Conservation (phyloP, 306 rosid genomes). For the Cyclanthera cordifolia region DNA sequence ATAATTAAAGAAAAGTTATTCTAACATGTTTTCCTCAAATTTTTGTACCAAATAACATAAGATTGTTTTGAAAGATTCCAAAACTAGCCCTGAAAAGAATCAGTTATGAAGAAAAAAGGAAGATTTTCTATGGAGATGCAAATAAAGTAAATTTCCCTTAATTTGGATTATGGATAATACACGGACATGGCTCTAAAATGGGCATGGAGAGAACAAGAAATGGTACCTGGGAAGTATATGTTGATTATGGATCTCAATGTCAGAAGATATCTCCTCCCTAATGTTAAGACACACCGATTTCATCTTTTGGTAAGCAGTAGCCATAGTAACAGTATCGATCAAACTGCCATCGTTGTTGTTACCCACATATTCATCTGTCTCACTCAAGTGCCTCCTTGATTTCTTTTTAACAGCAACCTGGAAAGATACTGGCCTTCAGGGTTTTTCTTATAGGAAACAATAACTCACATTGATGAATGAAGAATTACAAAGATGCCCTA, state of each 20-base stretch:
- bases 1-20: background rate
- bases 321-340: constrained; percentile 40
- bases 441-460: no score
- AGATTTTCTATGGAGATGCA: background rate
- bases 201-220: background rate
- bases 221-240: constrained; percentile 90
- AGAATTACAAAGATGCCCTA: no score
- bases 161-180: background rate
- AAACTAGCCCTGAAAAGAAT: background rate
- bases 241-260: constrained; percentile 82
- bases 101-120: background rate
- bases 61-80: background rate
- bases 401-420: constrained; percentile 94
- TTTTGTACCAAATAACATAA: background rate
- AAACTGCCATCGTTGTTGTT: constrained; percentile 52
- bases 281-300: constrained; percentile 56
- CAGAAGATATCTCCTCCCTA: constrained; percentile 62
- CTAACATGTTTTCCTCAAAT: background rate
- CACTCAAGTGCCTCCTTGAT: constrained; percentile 68
- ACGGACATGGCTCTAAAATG: background rate
- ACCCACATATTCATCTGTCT: constrained; percentile 81
- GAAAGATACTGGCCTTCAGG: constrained; percentile 19
- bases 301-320: constrained; percentile 87
- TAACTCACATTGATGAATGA: no score
- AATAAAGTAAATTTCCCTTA: background rate